A percentile compares a stretch with the other conserved stretches of the same genome.
Evolutionary conservation across 352 stramenopile species (phyloP).

Genomic region (Paralagenidium karlingii): DNA sequence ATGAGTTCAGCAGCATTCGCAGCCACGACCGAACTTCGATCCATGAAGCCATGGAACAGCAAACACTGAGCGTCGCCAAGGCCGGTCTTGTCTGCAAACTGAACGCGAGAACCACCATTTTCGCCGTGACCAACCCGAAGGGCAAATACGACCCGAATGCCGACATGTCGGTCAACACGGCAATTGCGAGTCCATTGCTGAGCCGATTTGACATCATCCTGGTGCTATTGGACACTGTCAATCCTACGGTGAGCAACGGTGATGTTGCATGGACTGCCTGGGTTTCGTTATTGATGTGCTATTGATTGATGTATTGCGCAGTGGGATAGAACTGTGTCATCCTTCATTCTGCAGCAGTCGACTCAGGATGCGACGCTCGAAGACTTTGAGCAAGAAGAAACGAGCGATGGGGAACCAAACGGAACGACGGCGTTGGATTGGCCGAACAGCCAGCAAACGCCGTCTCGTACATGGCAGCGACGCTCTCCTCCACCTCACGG

Average conservation of each 20-base stretch:
- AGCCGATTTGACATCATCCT: conserved; percentile 97
- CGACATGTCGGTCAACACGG: conserved; percentile 91
- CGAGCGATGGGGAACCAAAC: conserved; percentile 8
- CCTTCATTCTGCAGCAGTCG: conserved; percentile 90
- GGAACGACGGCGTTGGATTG: no score
- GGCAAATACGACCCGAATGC: conserved; percentile 76
- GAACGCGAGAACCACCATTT: conserved; percentile 90
- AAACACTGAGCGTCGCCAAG: conserved; percentile 95
- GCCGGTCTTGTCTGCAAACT: conserved; percentile 95
- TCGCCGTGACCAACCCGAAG: conserved; percentile 93
- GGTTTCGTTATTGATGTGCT: background rate
- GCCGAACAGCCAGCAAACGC: no score
- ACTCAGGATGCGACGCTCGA: conserved; percentile 10
- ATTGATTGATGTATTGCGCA: no score
- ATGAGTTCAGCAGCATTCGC: conserved; percentile 95
- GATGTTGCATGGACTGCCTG: background rate
- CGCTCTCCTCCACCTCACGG: conserved; percentile 1
- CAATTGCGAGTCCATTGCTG: conserved; percentile 91
- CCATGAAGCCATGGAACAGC: conserved; percentile 97
- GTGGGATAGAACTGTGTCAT: conserved; percentile 91
- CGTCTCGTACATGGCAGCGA: background rate
- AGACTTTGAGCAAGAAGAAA: conserved; percentile 14
- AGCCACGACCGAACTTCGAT: conserved; percentile 89
- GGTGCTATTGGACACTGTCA: conserved; percentile 86
- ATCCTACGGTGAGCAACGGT: no score